Evolutionary conservation across 768 basidiomycete species (phyloP).

Genomic region (Lactarius trivialis): DNA sequence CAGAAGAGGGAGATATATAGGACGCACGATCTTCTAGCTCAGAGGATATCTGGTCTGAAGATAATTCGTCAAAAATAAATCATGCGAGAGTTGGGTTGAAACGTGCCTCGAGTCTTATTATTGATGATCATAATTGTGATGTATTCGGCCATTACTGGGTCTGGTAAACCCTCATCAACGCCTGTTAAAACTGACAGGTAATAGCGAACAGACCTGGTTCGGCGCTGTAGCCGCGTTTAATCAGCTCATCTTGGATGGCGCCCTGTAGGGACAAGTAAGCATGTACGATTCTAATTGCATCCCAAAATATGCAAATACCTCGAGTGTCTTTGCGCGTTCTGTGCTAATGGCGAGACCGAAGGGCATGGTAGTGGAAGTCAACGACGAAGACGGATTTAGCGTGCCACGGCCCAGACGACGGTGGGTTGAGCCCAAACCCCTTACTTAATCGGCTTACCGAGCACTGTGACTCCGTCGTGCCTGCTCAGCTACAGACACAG

Average conservation of each 20-base stretch:
- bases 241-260: constrained; percentile 78
- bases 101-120: constrained; percentile 72
- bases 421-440: neutral
- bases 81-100: neutral
- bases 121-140: constrained; percentile 95
- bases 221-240: constrained; percentile 61
- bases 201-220: constrained; percentile 57
- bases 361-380: constrained; percentile 40
- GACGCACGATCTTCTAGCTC: constrained; percentile 75
- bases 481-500: too few species aligned
- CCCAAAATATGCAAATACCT: constrained; percentile 38
- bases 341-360: constrained; percentile 76
- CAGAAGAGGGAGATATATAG: neutral
- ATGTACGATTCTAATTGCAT: neutral
- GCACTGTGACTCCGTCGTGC: neutral
- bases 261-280: constrained; percentile 38
- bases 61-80: constrained; percentile 15
- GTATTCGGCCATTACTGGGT: constrained; percentile 90
- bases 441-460: constrained; percentile 11
- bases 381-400: constrained; percentile 7
- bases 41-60: constrained; percentile 72
- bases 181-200: neutral
- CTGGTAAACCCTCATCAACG: constrained; percentile 32
- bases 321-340: constrained; percentile 64
- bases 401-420: neutral